Conservation (phyloP, 768 basidiomycete genomes). For the Stropharia rugosoannulata region DNA sequence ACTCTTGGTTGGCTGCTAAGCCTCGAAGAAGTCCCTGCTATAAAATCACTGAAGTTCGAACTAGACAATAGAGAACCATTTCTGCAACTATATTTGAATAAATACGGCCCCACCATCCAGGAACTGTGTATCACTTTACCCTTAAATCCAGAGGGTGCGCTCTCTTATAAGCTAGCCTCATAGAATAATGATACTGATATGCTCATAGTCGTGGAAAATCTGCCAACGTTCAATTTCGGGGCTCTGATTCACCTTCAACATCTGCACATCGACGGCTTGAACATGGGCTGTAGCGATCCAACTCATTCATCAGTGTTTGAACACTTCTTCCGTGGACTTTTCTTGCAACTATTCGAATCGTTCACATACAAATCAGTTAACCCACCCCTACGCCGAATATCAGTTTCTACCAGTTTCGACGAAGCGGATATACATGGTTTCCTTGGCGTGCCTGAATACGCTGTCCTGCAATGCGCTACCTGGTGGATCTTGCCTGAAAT, state of each 20-base stretch:
- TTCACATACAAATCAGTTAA: not conserved
- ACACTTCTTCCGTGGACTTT: conserved; percentile 20
- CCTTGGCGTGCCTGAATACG: conserved; percentile 27
- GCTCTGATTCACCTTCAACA: conserved; percentile 13
- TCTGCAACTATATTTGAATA: too few species aligned
- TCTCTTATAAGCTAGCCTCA: too few species aligned
- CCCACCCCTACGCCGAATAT: conserved; percentile 12
- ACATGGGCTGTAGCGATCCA: conserved; percentile 14
- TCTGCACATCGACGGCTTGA: conserved; percentile 7
- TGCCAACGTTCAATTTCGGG: conserved; percentile 20
- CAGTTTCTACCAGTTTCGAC: conserved; percentile 21
- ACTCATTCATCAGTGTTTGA: conserved; percentile 11
- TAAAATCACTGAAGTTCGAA: too few species aligned
- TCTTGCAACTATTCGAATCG: conserved; percentile 22
- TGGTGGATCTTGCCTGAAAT: conserved; percentile 27
- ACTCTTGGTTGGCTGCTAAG: too few species aligned
- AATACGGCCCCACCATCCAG: too few species aligned
- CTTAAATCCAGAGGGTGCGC: too few species aligned
- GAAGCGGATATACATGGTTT: conserved; percentile 17
- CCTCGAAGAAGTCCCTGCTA: too few species aligned
- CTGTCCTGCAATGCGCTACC: conserved; percentile 23
- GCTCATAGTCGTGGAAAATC: conserved; percentile 11
- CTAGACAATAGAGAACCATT: too few species aligned
- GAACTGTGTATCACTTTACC: too few species aligned
- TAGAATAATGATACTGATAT: too few species aligned